Percentiles rank a stretch among this genome's conserved stretches.
phyloP scores from a whole-genome alignment of 2,329 filamentous ascomycete genomes.

The Cercospora sesami region DNA sequence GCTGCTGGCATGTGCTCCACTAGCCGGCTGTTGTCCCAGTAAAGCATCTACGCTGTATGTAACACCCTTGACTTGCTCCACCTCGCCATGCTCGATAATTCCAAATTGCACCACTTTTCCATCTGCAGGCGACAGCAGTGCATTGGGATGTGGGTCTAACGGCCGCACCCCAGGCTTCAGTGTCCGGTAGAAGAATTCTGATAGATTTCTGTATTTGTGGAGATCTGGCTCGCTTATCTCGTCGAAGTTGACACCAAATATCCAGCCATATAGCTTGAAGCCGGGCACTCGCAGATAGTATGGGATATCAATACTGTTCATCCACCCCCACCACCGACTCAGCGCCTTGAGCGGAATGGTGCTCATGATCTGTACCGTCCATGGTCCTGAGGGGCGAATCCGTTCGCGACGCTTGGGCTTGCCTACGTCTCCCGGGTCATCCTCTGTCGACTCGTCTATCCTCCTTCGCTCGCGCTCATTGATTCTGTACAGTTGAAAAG shows the following conservation, averaged over 20 bases:
- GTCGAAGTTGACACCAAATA: conserved; percentile 86
- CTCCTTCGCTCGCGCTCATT: conserved; percentile 51
- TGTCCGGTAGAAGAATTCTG: conserved; percentile 94
- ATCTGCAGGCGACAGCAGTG: conserved; percentile 84
- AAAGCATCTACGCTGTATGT: conserved; percentile 95
- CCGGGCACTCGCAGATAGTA: conserved; percentile 85
- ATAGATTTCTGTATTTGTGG: conserved; percentile 85
- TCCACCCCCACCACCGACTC: conserved; percentile 83
- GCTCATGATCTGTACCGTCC: conserved; percentile 92
- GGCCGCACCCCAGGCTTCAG: conserved; percentile 86
- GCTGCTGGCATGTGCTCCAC: conserved; percentile 45
- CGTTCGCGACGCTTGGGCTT: conserved; percentile 57
- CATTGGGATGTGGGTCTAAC: conserved; percentile 75
- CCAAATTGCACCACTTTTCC: conserved; percentile 90
- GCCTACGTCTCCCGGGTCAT: conserved; percentile 34
- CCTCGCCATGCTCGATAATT: conserved; percentile 85
- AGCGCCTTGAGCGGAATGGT: conserved; percentile 88
- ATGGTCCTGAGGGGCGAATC: conserved; percentile 80
- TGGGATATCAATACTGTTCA: conserved; percentile 86
- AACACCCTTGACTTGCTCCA: conserved; percentile 98
- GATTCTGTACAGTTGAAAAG: conserved; percentile 80
- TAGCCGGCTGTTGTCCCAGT: conserved; percentile 62
- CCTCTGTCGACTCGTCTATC: conserved; percentile 49
- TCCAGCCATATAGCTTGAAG: conserved; percentile 85
- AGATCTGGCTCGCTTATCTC: conserved; percentile 89